Conservation (phyloP, 1,284 basidiomycete species). For the Termitomyces sp. region DNA sequence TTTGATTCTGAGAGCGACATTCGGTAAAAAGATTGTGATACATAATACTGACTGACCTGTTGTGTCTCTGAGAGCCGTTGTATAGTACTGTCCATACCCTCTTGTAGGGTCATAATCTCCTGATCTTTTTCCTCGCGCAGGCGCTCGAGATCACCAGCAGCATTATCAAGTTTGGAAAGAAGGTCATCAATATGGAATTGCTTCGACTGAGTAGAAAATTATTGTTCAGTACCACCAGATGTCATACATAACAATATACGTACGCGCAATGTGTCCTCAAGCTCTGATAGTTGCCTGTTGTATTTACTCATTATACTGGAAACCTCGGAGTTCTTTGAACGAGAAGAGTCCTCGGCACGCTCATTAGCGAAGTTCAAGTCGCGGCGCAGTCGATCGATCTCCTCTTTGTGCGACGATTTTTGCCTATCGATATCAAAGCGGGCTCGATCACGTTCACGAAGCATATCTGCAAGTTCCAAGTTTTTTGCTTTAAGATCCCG, state of each 20-base stretch:
- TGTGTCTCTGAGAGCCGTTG: conserved; percentile 86
- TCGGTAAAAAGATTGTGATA: background rate
- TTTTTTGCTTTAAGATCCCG: conserved; percentile 98
- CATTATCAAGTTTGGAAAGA: conserved; percentile 72
- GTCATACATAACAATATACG: conserved; percentile 24
- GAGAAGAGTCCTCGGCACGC: conserved; percentile 89
- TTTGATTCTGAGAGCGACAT: conserved; percentile 57
- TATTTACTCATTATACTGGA: conserved; percentile 87
- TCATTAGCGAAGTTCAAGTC: conserved; percentile 98
- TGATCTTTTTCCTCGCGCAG: conserved; percentile 94
- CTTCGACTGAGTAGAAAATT: conserved; percentile 57
- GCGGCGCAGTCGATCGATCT: conserved; percentile 87
- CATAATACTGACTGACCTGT: conserved; percentile 50
- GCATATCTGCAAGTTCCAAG: conserved; percentile 97
- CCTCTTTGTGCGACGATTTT: conserved; percentile 94
- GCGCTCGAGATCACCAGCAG: conserved; percentile 72
- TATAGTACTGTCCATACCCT: conserved; percentile 93
- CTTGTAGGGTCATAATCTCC: conserved; percentile 93
- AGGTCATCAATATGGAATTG: conserved; percentile 94
- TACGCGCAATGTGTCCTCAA: conserved; percentile 91
- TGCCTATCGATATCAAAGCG: conserved; percentile 95
- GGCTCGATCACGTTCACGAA: conserved; percentile 94
- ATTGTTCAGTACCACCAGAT: conserved; percentile 6
- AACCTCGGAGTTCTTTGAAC: conserved; percentile 91
- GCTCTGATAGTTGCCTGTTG: conserved; percentile 92